Percentiles rank a stretch among this genome's conserved stretches.
These are phyloP conservation scores for Verticillium tricorpus DNA, from an alignment of 2,329 filamentous ascomycete genomes.

Conservation along the genomic window DNA sequence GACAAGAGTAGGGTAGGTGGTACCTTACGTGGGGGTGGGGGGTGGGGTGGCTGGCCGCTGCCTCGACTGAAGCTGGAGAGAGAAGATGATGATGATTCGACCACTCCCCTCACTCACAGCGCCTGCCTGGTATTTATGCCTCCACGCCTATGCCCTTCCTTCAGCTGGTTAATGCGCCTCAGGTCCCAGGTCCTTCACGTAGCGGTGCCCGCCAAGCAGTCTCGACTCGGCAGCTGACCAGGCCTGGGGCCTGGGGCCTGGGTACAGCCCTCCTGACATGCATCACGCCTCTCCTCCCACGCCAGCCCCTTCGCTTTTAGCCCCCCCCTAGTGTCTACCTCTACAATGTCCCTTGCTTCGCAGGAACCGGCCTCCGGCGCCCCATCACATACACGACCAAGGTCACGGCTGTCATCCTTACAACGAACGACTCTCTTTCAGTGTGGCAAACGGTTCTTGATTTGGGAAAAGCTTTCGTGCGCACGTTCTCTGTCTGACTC, in stretches of 20 bases:
- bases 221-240: neutral
- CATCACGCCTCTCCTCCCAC: neutral
- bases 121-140: too few relatives aligned
- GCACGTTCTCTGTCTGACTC: neutral
- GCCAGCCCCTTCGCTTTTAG: neutral
- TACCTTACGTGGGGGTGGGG: too few relatives aligned
- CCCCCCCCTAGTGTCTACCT: neutral
- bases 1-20: too few relatives aligned
- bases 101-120: too few relatives aligned
- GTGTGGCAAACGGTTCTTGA: neutral
- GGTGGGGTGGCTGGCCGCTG: too few relatives aligned
- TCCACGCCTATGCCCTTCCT: too few relatives aligned
- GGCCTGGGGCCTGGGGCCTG: neutral
- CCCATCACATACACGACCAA: too few relatives aligned
- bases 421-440: neutral
- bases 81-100: too few relatives aligned
- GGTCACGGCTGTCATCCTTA: too few relatives aligned
- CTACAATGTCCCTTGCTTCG: too few relatives aligned
- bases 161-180: too few relatives aligned
- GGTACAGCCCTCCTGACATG: slow-evolving; percentile 10
- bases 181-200: neutral
- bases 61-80: too few relatives aligned
- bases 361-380: neutral
- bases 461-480: neutral
- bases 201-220: neutral